These are phyloP conservation scores for Jamesozyma gamospora DNA, from an alignment of 805 yeast genomes.

Conservation along the genomic window DNA sequence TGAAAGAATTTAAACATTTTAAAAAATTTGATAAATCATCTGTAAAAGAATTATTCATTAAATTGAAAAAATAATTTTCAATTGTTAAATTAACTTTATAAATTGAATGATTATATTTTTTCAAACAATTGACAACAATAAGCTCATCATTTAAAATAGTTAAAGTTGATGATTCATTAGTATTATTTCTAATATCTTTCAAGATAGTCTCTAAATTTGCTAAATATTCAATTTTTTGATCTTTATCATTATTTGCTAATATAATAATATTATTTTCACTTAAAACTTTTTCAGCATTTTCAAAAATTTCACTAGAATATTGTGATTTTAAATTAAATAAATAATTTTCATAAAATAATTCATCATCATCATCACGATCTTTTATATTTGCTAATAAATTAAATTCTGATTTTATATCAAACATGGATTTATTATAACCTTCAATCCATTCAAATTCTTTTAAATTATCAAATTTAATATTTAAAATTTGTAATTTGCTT, in stretches of 20 bases:
- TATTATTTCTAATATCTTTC: conserved; percentile 52
- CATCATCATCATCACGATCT: not conserved
- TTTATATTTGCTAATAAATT: conserved; percentile 18
- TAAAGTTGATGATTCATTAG: conserved; percentile 51
- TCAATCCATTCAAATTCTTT: conserved; percentile 22
- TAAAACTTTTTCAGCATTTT: conserved; percentile 33
- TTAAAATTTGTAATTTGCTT: conserved; percentile 34
- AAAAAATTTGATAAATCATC: conserved; percentile 27
- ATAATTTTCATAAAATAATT: conserved; percentile 12
- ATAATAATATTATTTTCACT: conserved; percentile 17
- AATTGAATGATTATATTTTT: conserved; percentile 26
- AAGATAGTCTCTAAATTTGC: conserved; percentile 60
- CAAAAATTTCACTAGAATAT: conserved; percentile 45
- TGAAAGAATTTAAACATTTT: conserved; percentile 32
- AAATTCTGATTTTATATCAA: conserved; percentile 31
- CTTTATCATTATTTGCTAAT: conserved; percentile 19
- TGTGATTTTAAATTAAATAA: conserved; percentile 41
- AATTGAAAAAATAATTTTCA: conserved; percentile 23
- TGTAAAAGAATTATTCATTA: conserved; percentile 8
- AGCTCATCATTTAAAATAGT: conserved; percentile 30
- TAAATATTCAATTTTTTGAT: conserved; percentile 43
- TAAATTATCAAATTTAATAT: conserved; percentile 20
- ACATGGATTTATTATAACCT: conserved; percentile 17
- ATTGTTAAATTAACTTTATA: conserved; percentile 20
- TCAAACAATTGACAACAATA: conserved; percentile 22